phyloP scores from a whole-genome alignment of 768 basidiomycete genomes.

The Agaricus blazei region DNA sequence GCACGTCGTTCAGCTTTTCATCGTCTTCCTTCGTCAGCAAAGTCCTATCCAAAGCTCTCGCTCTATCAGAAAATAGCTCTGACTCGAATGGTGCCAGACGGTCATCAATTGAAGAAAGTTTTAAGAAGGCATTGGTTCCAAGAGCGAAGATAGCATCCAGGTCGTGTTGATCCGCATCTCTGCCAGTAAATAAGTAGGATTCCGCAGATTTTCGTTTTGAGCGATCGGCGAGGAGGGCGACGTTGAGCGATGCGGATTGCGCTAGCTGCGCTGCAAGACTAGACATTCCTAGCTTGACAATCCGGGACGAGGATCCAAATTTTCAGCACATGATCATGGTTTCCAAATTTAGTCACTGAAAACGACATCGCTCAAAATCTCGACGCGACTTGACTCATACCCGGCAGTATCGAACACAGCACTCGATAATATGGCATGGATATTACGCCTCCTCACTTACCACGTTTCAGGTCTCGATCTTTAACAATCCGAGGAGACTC shows the following conservation, averaged over 20 bases:
- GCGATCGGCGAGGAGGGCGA: slow-evolving; percentile 61
- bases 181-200: slow-evolving; percentile 86
- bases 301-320: not conserved
- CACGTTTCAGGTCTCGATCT: no score
- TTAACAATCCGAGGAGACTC: no score
- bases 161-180: slow-evolving; percentile 82
- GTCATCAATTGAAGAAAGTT: slow-evolving; percentile 60
- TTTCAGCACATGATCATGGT: not conserved
- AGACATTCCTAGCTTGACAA: slow-evolving; percentile 32
- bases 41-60: slow-evolving; percentile 75
- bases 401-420: no score
- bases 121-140: slow-evolving; percentile 71
- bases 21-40: slow-evolving; percentile 60
- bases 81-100: slow-evolving; percentile 59
- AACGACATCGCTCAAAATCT: no score
- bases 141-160: slow-evolving; percentile 82
- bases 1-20: slow-evolving; percentile 52
- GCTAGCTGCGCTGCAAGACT: slow-evolving; percentile 81
- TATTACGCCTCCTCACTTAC: no score
- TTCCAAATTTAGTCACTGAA: not conserved
- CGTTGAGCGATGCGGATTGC: slow-evolving; percentile 73
- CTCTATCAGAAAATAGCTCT: slow-evolving; percentile 73
- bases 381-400: no score
- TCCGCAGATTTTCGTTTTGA: slow-evolving; percentile 58
- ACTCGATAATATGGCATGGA: no score